phyloP scores from a whole-genome alignment of 1,284 basidiomycete genomes.

The Pseudozyma sp. region DNA sequence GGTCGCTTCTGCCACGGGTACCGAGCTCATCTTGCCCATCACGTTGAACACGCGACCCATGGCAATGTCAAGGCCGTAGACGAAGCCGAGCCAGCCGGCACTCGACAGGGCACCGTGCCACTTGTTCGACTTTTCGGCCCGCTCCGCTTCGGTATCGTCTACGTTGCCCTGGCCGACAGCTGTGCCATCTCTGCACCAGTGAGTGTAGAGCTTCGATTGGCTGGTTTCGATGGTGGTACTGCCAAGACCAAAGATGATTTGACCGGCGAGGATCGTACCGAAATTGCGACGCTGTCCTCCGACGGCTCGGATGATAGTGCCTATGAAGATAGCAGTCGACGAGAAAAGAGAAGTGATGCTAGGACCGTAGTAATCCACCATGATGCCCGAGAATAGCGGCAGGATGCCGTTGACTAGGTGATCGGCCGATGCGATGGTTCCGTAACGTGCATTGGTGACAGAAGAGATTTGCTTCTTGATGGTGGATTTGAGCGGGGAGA shows the following conservation, averaged over 20 bases:
- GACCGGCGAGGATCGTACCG: slow-evolving; percentile 56
- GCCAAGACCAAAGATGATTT: slow-evolving; percentile 59
- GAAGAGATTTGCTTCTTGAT: slow-evolving; percentile 56
- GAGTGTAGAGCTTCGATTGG: slow-evolving; percentile 64
- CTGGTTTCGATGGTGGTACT: slow-evolving; percentile 66
- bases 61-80: slow-evolving; percentile 67
- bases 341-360: slow-evolving; percentile 57
- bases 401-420: slow-evolving; percentile 71
- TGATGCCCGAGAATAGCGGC: slow-evolving; percentile 70
- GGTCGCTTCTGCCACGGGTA: slow-evolving; percentile 69
- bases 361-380: slow-evolving; percentile 70
- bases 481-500: slow-evolving; percentile 69
- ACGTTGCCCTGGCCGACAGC: not conserved
- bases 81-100: slow-evolving; percentile 41
- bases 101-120: slow-evolving; percentile 13
- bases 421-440: slow-evolving; percentile 70
- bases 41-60: slow-evolving; percentile 60
- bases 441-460: slow-evolving; percentile 76
- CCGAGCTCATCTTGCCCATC: slow-evolving; percentile 58
- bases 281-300: slow-evolving; percentile 44
- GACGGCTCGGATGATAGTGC: slow-evolving; percentile 64
- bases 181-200: slow-evolving; percentile 30
- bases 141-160: not conserved
- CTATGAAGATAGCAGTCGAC: slow-evolving; percentile 65
- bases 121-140: slow-evolving; percentile 1